phyloP scores from a whole-genome alignment of 495 filamentous ascomycete species.

The Glarea lozoyensis region DNA sequence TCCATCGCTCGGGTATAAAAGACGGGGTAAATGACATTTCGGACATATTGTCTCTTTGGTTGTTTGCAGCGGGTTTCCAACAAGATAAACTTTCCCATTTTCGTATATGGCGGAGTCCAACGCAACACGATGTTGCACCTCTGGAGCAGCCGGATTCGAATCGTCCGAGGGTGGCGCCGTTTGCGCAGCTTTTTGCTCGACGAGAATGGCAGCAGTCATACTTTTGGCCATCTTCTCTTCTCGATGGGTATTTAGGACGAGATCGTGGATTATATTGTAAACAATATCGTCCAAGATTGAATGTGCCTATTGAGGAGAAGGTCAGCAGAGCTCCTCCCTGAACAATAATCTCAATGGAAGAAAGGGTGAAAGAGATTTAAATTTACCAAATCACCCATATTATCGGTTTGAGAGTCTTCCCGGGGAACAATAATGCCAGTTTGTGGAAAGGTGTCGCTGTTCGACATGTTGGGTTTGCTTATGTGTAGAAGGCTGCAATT shows the following conservation, averaged over 20 bases:
- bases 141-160: constrained; percentile 26
- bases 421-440: constrained; percentile 12
- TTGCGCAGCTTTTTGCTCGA: constrained; percentile 42
- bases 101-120: constrained; percentile 66
- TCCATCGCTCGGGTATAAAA: constrained; percentile 55
- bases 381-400: constrained; percentile 16
- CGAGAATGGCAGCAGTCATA: constrained; percentile 61
- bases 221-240: constrained; percentile 67
- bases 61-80: constrained; percentile 67
- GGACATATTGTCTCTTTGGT: constrained; percentile 57
- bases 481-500: constrained; percentile 5
- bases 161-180: constrained; percentile 23
- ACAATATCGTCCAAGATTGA: constrained; percentile 57
- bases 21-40: constrained; percentile 54
- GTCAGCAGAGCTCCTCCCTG: constrained; percentile 13
- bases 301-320: constrained; percentile 32
- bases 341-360: neutral
- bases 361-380: constrained; percentile 2
- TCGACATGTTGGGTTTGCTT: constrained; percentile 14
- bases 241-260: constrained; percentile 61
- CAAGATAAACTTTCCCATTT: constrained; percentile 60
- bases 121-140: constrained; percentile 37
- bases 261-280: constrained; percentile 65
- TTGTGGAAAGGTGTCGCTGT: constrained; percentile 17
- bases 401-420: constrained; percentile 4